Base-by-base conservation (phyloP, 805 yeast genomes). In the Metschnikowia kofuensis region DNA sequence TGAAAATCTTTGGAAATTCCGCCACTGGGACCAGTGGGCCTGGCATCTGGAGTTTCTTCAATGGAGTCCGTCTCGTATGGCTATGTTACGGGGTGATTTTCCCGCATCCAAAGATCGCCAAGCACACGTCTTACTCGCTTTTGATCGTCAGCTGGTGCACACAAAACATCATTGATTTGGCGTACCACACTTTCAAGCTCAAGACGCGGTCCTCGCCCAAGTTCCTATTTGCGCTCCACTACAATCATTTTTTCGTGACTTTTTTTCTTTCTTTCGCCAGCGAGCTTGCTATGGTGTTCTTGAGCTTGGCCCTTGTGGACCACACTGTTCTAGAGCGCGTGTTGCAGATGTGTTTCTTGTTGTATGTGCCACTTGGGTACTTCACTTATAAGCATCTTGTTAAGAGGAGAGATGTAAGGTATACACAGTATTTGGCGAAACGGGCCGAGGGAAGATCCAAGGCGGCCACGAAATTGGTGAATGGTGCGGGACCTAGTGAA, bases 21-120 rank as follows among this genome's bases (percentile, higher is more conserved):
- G 44, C 27, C n/a, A 48, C 57, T 38, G 14, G 49, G 10, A 27
- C 14, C 8, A n/a, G 21, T 4, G 11, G 36, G 6, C 30, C 42
- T 1, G 66, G 63, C 35, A n/a, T 63, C 4, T 68, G 72, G 72
- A 50, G 62, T 10, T 47, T 70, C 13, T 48, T 59, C 37, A 64
- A 64, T 43, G 68, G 64, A 0, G 16, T 62, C 8, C 62, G 67
- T 40, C 66, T 72, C 69, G 64, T 60, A 1, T 67, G 73, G 72
- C 36, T 74, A 7, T 67, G 76, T 56, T 74, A 67, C 53, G 74
- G 69, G 5, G 72, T 74, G 21, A 69, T 74, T 28, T 72, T 63
- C 47, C 72, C 72, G 2, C 72, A 69, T 48, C 76, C 77, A 6
- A 66, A 60, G 40, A 57, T 73, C 26, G 76, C 78, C 7, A 71